phyloP scores from a whole-genome alignment of 148 eudicot species.

The Amaranthus hypochondriacus region DNA sequence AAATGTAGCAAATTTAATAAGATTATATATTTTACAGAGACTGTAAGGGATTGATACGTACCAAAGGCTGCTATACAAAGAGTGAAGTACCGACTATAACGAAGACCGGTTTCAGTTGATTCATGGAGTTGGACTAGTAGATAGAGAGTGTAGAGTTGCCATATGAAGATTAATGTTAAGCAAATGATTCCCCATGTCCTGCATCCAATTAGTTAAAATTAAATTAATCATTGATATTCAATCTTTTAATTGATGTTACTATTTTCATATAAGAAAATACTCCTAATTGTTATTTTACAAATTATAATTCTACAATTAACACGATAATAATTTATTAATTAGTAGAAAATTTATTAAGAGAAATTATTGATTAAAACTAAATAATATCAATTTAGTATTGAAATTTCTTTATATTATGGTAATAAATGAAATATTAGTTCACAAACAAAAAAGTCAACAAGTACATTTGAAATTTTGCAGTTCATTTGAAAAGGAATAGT shows the following conservation, averaged over 20 bases:
- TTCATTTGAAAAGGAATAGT: conserved; percentile 1
- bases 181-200: conserved; percentile 83
- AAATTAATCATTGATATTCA: no score
- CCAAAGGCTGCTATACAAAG: conserved; percentile 66
- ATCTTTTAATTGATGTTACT: no score
- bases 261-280: no score
- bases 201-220: conserved; percentile 5
- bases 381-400: no score
- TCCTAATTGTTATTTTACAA: no score
- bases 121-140: conserved; percentile 88
- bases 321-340: no score
- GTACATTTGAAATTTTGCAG: not conserved
- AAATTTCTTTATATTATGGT: no score
- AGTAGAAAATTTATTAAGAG: no score
- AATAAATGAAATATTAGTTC: no score
- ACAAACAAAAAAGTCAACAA: not conserved
- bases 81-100: conserved; percentile 78
- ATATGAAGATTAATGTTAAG: conserved; percentile 60
- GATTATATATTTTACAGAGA: not conserved
- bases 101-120: conserved; percentile 57
- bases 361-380: no score
- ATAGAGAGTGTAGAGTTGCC: conserved; percentile 92
- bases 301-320: no score
- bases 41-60: conserved; percentile 10
- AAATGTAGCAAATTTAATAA: no score